Conservation (phyloP, 1,284 basidiomycete genomes). For the Trichosporon coremiiforme region DNA sequence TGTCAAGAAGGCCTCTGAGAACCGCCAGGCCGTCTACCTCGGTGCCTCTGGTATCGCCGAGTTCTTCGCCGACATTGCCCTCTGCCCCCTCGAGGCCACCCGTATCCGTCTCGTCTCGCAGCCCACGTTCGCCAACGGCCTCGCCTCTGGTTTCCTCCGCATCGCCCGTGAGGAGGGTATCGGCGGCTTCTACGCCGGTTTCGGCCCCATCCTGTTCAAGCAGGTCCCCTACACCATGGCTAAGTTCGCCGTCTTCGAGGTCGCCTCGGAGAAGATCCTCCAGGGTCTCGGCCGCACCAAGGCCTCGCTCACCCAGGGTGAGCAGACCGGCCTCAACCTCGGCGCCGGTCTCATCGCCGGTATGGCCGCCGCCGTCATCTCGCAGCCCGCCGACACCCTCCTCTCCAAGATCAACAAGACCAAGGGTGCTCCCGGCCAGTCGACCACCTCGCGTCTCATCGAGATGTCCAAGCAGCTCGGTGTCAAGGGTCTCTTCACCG, state of each 20-base stretch:
- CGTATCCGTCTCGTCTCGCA: constrained; percentile 64
- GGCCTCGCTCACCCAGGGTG: constrained; percentile 54
- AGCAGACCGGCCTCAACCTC: constrained; percentile 57
- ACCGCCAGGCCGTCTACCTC: constrained; percentile 94
- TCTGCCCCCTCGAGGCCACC: constrained; percentile 62
- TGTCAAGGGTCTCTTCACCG: constrained; percentile 61
- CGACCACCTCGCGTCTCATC: constrained; percentile 59
- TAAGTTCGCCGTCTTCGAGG: constrained; percentile 61
- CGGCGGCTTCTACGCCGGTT: constrained; percentile 62
- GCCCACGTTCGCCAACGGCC: constrained; percentile 60
- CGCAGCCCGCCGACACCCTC: constrained; percentile 63
- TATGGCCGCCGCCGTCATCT: constrained; percentile 64
- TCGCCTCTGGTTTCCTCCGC: constrained; percentile 60
- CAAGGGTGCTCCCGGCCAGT: constrained; percentile 62
- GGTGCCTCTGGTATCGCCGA: constrained; percentile 90
- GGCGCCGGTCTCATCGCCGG: constrained; percentile 61
- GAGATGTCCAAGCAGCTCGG: constrained; percentile 60
- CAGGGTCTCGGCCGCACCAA: constrained; percentile 59
- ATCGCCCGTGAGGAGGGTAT: constrained; percentile 61
- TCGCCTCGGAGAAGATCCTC: constrained; percentile 60
- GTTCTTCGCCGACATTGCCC: constrained; percentile 84
- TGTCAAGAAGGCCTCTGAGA: constrained; percentile 74
- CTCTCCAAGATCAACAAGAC: constrained; percentile 65
- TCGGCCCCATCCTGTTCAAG: constrained; percentile 64
- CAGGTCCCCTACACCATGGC: constrained; percentile 61